Evolutionary conservation across 2,329 filamentous ascomycete genomes (phyloP).

Genomic region (Penicillium brevicompactum): DNA sequence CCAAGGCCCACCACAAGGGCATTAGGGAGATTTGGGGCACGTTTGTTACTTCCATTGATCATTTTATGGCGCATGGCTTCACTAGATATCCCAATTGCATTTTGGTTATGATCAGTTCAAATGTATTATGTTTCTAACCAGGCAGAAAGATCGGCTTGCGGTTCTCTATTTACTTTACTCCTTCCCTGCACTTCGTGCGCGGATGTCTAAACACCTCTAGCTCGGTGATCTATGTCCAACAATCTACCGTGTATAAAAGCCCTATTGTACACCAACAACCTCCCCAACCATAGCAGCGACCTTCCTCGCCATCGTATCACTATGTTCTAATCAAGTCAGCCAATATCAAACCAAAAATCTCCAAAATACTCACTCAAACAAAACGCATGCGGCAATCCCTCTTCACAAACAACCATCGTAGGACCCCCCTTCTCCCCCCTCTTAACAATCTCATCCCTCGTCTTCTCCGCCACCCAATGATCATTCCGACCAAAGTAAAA

Average conservation of each 20-base stretch:
- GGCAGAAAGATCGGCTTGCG: too few species aligned
- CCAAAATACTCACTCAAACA: conserved; percentile 51
- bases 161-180: too few species aligned
- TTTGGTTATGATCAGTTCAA: background rate
- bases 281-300: conserved; percentile 52
- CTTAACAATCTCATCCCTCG: conserved; percentile 57
- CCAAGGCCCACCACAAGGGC: conserved; percentile 22
- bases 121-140: background rate
- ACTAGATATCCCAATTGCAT: conserved; percentile 6
- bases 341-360: background rate
- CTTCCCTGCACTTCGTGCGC: background rate
- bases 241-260: background rate
- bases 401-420: conserved; percentile 58
- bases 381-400: conserved; percentile 61
- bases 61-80: conserved; percentile 14
- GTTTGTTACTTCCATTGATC: background rate
- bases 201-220: background rate
- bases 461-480: conserved; percentile 63
- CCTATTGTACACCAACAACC: conserved; percentile 30
- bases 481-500: conserved; percentile 64
- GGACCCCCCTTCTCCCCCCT: conserved; percentile 46
- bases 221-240: background rate
- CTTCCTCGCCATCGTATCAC: conserved; percentile 54
- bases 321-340: conserved; percentile 34
- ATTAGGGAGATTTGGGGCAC: conserved; percentile 6